Percentiles rank a stretch among this genome's conserved stretches.
These are phyloP conservation scores for Camelina neglecta DNA, from an alignment of 345 rosid genomes.

Conservation along the genomic window DNA sequence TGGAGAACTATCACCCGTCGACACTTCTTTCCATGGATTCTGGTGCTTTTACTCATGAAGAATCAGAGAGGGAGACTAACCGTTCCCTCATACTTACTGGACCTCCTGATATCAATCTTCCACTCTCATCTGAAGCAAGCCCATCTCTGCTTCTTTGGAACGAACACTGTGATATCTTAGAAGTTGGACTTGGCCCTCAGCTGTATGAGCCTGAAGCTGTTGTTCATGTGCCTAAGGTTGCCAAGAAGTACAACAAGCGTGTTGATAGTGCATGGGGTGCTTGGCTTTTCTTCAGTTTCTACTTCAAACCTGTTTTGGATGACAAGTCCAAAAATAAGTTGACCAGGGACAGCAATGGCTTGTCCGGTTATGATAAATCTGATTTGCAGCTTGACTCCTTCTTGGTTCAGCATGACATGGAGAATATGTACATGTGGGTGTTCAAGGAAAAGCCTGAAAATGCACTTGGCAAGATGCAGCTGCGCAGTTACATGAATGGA, in stretches of 20 bases:
- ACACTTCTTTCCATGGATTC: conserved; percentile 80
- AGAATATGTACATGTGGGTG: conserved; percentile 85
- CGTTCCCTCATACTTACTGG: conserved; percentile 56
- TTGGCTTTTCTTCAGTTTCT: conserved; percentile 78
- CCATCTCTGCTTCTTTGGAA: conserved; percentile 63
- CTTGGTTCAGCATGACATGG: conserved; percentile 86
- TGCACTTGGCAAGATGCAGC: conserved; percentile 82
- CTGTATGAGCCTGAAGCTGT: conserved; percentile 63
- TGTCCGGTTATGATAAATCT: conserved; percentile 71
- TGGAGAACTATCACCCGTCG: conserved; percentile 77
- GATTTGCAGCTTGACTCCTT: conserved; percentile 76
- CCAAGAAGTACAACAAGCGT: conserved; percentile 65
- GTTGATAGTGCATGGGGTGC: conserved; percentile 84
- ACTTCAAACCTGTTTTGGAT: conserved; percentile 75
- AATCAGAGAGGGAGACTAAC: conserved; percentile 64
- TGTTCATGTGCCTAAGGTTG: conserved; percentile 59
- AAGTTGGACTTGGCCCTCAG: conserved; percentile 66
- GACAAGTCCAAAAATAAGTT: conserved; percentile 68
- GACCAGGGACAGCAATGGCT: conserved; percentile 59
- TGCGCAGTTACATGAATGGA: conserved; percentile 80
- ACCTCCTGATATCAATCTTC: conserved; percentile 78
- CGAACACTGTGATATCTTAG: conserved; percentile 66
- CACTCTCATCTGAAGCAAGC: conserved; percentile 64
- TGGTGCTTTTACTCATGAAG: conserved; percentile 62
- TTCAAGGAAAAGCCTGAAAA: conserved; percentile 80